phyloP scores from a whole-genome alignment of 2,329 filamentous ascomycete genomes.

The Hypoxylon sp. region DNA sequence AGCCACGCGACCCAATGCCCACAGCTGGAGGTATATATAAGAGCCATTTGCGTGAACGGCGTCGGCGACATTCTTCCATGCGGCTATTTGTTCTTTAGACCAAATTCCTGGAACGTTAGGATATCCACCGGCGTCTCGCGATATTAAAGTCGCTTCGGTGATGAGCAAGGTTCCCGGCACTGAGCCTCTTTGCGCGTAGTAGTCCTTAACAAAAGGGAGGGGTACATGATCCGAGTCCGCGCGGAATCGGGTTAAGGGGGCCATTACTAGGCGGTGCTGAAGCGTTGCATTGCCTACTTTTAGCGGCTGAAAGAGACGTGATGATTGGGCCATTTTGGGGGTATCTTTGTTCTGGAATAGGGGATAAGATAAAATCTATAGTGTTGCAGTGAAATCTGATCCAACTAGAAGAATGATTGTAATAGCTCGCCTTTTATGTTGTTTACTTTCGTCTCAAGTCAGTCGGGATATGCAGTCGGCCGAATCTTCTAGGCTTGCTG shows the following conservation, averaged over 20 bases:
- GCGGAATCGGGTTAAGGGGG: conserved; percentile 68
- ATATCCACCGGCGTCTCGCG: conserved; percentile 63
- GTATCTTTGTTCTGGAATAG: conserved; percentile 3
- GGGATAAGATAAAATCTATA: not conserved
- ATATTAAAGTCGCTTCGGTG: conserved; percentile 69
- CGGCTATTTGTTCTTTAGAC: conserved; percentile 65
- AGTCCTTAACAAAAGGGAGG: conserved; percentile 53
- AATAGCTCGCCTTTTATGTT: conserved; percentile 5
- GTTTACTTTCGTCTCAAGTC: not conserved
- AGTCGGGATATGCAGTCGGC: not conserved
- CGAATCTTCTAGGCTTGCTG: conserved; percentile 12
- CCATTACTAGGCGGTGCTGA: conserved; percentile 56
- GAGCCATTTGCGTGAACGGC: conserved; percentile 72
- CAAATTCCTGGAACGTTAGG: conserved; percentile 68
- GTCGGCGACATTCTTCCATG: conserved; percentile 70
- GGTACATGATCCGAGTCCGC: conserved; percentile 60
- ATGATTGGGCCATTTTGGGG: conserved; percentile 38
- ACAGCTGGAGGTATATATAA: conserved; percentile 72
- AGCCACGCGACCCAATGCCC: conserved; percentile 69
- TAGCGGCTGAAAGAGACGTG: conserved; percentile 49
- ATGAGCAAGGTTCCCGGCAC: conserved; percentile 63
- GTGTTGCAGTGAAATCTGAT: not conserved
- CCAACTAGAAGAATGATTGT: not conserved
- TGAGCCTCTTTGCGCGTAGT: conserved; percentile 51
- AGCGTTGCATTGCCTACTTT: conserved; percentile 47